Percentiles rank a stretch among this genome's conserved stretches.
phyloP scores from a whole-genome alignment of 495 filamentous ascomycete species.

The Astrocystis sublimbata region DNA sequence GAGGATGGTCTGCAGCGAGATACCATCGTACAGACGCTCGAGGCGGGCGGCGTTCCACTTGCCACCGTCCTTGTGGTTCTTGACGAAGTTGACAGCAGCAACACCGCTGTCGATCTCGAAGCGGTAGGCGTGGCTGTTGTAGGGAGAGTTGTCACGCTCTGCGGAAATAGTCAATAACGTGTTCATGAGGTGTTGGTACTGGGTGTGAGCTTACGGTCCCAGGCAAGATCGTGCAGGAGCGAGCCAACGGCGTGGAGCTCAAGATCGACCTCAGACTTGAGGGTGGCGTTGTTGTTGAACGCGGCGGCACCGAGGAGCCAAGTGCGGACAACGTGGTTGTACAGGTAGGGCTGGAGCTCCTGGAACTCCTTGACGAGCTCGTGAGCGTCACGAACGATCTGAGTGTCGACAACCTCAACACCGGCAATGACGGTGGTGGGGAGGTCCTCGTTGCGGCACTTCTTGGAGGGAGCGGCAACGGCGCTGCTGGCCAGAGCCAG shows the following conservation, averaged over 20 bases:
- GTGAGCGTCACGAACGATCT: conserved; percentile 39
- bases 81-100: conserved; percentile 39
- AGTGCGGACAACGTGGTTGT: conserved; percentile 45
- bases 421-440: conserved; percentile 23
- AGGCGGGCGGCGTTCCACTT: conserved; percentile 41
- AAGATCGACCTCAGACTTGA: conserved; percentile 25
- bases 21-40: conserved; percentile 45
- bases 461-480: conserved; percentile 11
- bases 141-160: conserved; percentile 17
- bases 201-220: conserved; percentile 24
- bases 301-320: conserved; percentile 41
- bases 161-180: background rate
- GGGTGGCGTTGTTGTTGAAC: conserved; percentile 26
- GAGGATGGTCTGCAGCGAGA: conserved; percentile 45
- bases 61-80: conserved; percentile 25
- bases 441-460: background rate
- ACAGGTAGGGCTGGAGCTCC: conserved; percentile 17
- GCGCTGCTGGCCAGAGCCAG: conserved; percentile 16
- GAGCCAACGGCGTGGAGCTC: conserved; percentile 39
- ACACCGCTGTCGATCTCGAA: conserved; percentile 51
- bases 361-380: conserved; percentile 35
- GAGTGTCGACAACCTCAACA: conserved; percentile 42
- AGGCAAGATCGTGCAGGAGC: conserved; percentile 43
- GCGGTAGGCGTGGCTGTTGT: conserved; percentile 20
- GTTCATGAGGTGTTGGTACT: background rate